Evolutionary conservation across 345 rosid genomes (phyloP).

Genomic region (Syzygium jambos): DNA sequence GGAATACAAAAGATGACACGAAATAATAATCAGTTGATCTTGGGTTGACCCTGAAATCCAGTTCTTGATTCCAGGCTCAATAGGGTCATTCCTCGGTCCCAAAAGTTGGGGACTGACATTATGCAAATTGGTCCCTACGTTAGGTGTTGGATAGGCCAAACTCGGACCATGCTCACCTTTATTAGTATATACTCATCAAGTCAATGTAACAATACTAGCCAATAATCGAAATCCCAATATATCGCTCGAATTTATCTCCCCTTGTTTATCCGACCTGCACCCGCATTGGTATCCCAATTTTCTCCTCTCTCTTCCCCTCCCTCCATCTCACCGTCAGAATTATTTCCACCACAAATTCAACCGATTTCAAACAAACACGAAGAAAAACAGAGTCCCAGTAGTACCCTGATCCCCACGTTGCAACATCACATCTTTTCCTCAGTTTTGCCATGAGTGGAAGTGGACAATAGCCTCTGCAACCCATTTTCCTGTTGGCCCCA

Average conservation of each 20-base stretch:
- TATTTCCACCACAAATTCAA: background rate
- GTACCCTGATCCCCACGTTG: background rate
- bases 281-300: background rate
- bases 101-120: no score
- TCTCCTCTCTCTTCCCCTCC: background rate
- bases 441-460: background rate
- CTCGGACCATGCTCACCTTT: no score
- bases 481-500: background rate
- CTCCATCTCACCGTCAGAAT: background rate
- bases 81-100: no score
- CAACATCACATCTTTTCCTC: background rate
- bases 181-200: background rate
- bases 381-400: background rate
- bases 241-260: background rate
- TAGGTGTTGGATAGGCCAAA: no score
- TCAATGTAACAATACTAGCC: fast-evolving
- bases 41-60: no score
- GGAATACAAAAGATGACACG: no score
- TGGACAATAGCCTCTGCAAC: background rate
- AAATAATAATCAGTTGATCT: no score
- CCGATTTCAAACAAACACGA: background rate
- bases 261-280: fast-evolving
- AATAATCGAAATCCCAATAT: background rate
- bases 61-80: no score
- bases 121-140: no score